Conservation (phyloP, 176 grass and related monocot species). For the Zoysia pacifica region DNA sequence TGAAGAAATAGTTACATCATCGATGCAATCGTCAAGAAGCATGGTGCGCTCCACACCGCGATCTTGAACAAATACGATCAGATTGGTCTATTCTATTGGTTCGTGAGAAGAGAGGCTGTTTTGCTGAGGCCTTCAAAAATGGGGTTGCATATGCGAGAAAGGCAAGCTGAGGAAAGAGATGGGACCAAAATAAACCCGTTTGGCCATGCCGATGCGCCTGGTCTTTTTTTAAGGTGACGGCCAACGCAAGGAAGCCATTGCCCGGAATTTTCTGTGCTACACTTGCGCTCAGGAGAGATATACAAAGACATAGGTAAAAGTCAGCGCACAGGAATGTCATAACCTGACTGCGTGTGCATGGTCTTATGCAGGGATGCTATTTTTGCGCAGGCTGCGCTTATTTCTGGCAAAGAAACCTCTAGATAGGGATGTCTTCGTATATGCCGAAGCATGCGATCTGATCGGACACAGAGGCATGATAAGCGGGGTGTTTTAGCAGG, state of each 20-base stretch:
- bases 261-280: slow-evolving; percentile 37
- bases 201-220: neutral
- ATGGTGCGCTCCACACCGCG: slow-evolving; percentile 5
- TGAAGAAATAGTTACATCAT: slow-evolving; percentile 44
- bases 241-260: neutral
- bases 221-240: slow-evolving; percentile 30
- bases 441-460: neutral
- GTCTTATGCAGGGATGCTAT: slow-evolving; percentile 43
- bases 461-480: too few species aligned
- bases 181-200: too few species aligned
- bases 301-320: neutral
- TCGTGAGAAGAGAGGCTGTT: slow-evolving; percentile 5
- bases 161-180: too few species aligned
- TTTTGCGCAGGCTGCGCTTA: slow-evolving; percentile 32
- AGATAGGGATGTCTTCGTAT: neutral
- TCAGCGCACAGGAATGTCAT: neutral
- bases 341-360: slow-evolving; percentile 26
- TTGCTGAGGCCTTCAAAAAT: too few species aligned
- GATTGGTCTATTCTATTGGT: neutral
- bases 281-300: slow-evolving; percentile 20
- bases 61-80: slow-evolving; percentile 23
- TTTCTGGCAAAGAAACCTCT: slow-evolving; percentile 41
- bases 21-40: slow-evolving; percentile 40
- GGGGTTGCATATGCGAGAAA: too few species aligned
- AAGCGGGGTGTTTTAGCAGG: too few species aligned